Percentiles rank a stretch among this genome's conserved stretches.
Conservation (phyloP, 2,329 filamentous ascomycete species). For the Alternaria arbusti region DNA sequence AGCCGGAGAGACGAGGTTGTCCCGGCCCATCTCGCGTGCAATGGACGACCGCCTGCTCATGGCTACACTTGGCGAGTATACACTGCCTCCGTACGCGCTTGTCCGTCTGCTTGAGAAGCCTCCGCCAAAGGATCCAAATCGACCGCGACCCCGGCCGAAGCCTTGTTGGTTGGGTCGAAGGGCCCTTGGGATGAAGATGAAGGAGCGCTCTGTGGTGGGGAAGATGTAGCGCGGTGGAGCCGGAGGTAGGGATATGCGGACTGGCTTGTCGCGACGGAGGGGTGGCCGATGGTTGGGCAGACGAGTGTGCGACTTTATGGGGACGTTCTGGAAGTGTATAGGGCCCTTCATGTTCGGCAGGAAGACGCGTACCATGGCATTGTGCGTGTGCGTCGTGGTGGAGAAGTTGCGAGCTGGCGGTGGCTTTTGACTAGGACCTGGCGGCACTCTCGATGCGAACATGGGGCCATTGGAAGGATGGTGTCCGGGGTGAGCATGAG, state of each 20-base stretch:
- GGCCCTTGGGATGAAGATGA: constrained; percentile 96
- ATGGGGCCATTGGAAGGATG: constrained; percentile 24
- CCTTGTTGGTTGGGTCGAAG: constrained; percentile 91
- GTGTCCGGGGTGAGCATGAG: constrained; percentile 32
- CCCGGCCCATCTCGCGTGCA: constrained; percentile 70
- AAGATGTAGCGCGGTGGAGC: constrained; percentile 86
- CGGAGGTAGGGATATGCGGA: constrained; percentile 87
- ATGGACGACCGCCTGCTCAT: constrained; percentile 87
- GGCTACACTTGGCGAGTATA: constrained; percentile 85
- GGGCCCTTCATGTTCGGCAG: constrained; percentile 77
- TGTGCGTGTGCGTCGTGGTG: constrained; percentile 81
- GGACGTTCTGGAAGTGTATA: constrained; percentile 74
- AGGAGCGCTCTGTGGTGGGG: constrained; percentile 86
- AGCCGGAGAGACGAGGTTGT: constrained; percentile 79
- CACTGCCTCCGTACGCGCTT: constrained; percentile 81
- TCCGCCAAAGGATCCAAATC: constrained; percentile 68
- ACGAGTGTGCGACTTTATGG: constrained; percentile 89
- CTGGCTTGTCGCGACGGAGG: constrained; percentile 92
- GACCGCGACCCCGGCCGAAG: constrained; percentile 69
- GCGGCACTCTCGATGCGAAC: constrained; percentile 29
- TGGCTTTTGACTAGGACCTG: constrained; percentile 36
- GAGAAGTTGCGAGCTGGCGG: constrained; percentile 65
- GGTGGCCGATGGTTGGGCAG: constrained; percentile 94
- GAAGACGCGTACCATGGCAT: constrained; percentile 81
- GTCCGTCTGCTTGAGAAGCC: constrained; percentile 76